Evolutionary conservation across 176 grass and related monocot species (phyloP), one percentile per base, ranked within the genome.

Genomic region (Carex littledalei): DNA sequence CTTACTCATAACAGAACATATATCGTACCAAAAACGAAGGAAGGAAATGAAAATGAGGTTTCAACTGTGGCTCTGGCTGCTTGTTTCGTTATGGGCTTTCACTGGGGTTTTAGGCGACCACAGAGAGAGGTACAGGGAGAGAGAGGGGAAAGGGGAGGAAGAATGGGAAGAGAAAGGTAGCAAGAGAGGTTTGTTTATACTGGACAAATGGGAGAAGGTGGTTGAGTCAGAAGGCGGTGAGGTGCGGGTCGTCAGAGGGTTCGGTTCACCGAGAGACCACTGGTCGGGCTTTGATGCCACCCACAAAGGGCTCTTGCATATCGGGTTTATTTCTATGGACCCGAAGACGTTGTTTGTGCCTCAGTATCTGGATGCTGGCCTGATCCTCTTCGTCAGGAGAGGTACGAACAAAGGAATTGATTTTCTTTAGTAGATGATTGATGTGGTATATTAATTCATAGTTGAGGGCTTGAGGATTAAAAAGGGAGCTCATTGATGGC

Each of bases 331-430:
- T 69, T 76, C 63, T 35, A 98, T 95, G 95, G 95, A 98, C 80
- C 95, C 95, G 29, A 92, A 91, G 84, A 94, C 95, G 6, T 85
- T 98, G 75, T 94, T 94, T 84, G 93, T 98, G 45, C 95, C 93
- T 45, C 95, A 98, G 89, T 98, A 95, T 85, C 82, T 92, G 53
- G 93, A 98, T 89, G 91, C 93, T 55, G 75, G 79, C 81, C 67
- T 98, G 79, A 73, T 89, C 70, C 34, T 98, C 83, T 98, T 98
- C 81, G 89, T 98, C 84, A 80, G 64, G 0, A 92, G 84, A 82
- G 95, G 93, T 98, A 80, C 1, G 8, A 18, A 75, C 24, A 66
- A 57, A 67, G 52, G 18, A 37, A 45, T 35, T 72, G n/a, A 87
- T 49, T 81, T 87, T 12, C 12, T 65, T 41, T 63, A 54, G 22